Conservation (phyloP, 495 filamentous ascomycete genomes). For the Neohortaea acidophila region DNA sequence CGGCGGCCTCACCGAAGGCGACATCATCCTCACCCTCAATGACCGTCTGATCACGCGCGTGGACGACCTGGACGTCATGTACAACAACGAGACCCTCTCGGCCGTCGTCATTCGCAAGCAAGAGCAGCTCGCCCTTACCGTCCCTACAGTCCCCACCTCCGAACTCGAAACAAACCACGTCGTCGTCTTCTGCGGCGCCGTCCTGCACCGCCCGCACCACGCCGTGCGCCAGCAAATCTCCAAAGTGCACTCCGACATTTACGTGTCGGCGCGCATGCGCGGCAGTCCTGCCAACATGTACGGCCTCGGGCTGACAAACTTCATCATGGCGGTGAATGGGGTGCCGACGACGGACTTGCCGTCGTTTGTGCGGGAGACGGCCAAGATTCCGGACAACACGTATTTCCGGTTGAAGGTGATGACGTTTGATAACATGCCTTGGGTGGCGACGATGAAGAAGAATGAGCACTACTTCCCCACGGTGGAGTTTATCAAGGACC, state of each 20-base stretch:
- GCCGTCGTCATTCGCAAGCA: constrained; percentile 78
- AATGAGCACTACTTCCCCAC: constrained; percentile 76
- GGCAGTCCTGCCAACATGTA: constrained; percentile 88
- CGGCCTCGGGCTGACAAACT: constrained; percentile 87
- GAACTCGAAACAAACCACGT: constrained; percentile 85
- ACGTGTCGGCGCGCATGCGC: constrained; percentile 60
- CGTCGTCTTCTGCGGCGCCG: constrained; percentile 87
- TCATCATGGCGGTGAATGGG: constrained; percentile 90
- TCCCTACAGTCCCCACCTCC: constrained; percentile 75
- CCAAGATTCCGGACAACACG: constrained; percentile 84
- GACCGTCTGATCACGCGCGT: constrained; percentile 83
- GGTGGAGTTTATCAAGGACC: constrained; percentile 29
- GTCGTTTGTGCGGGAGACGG: constrained; percentile 59
- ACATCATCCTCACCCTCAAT: constrained; percentile 85
- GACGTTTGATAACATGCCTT: constrained; percentile 95
- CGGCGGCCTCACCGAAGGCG: constrained; percentile 63
- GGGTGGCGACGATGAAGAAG: constrained; percentile 99
- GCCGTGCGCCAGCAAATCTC: constrained; percentile 94
- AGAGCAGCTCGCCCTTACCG: constrained; percentile 57
- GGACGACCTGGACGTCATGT: constrained; percentile 91
- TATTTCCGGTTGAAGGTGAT: constrained; percentile 91
- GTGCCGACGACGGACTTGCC: constrained; percentile 65
- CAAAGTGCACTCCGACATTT: constrained; percentile 93
- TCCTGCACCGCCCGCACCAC: constrained; percentile 85
- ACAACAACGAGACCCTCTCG: constrained; percentile 68